Evolutionary conservation across 345 rosid species (phyloP), one percentile per base, ranked within the genome.

Genomic region (Citrus medica): DNA sequence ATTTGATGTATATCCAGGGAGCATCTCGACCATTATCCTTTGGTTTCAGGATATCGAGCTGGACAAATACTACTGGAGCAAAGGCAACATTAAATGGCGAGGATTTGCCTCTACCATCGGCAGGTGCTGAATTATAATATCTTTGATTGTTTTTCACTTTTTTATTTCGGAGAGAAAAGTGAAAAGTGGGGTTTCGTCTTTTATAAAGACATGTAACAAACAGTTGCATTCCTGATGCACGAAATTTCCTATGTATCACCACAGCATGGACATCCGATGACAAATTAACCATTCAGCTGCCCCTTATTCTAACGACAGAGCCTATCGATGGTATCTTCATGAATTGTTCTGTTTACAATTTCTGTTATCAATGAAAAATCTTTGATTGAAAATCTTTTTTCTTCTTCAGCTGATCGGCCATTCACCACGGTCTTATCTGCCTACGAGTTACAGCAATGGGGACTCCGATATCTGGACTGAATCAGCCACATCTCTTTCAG

Each of bases 401-500:
- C 22, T 19, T 70, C 21, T 32, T 66, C 89, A 94, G 97, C 90
- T 86, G 98, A 95, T 69, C 83, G 97, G 58, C 75, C 90, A 90
- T 96, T 79, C 93, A 94, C 7, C 90, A 88, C 71, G 98, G 98
- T 5, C 97, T 8, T 90, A 91, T 82, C 87, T 92, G 65, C 91
- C 93, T 74, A 90, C 89, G 4, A 97, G 97, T 42, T 84, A 79
- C 75, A 89, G 86, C 9, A 82, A 67, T 38, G 92, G 89, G 37
- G 93, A 94, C 32, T 91, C 93, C 93, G 87, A 90, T 77, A 73
- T 90, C 75, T 84, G 81, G 71, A 89, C 83, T 77, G 75, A 78
- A 10, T 81, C 90, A 28, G 78, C 78, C 17, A 64, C 30, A 24
- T 83, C 85, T 22, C 78, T 79, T 78, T 79, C 87, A 1, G 88